Evolutionary conservation across 768 basidiomycete species (phyloP).

Genomic region (Mycena olivaceomarginata): DNA sequence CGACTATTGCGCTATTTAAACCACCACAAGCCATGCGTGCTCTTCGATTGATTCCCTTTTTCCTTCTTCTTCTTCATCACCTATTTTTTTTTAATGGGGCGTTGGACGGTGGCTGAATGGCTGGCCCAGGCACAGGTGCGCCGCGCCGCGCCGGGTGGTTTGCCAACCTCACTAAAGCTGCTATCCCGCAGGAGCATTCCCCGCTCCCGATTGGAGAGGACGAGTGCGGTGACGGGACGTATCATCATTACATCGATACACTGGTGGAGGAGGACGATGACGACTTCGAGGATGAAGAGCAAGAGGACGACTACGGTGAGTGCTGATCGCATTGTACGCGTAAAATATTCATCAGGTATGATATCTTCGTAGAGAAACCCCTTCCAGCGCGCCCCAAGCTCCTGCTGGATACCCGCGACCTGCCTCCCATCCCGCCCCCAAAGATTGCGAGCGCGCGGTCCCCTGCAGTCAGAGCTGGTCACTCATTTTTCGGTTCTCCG

Average conservation of each 20-base stretch:
- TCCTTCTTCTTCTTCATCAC: slow-evolving; percentile 13
- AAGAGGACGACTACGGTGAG: slow-evolving; percentile 10
- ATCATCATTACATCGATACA: neutral
- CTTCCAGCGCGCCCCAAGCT: slow-evolving; percentile 10
- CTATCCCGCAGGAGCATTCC: slow-evolving; percentile 3
- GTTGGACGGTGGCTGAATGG: slow-evolving; percentile 35
- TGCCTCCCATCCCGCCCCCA: slow-evolving; percentile 19
- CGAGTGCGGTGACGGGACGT: neutral
- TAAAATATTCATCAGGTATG: slow-evolving; percentile 8
- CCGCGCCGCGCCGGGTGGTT: neutral
- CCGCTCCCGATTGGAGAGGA: slow-evolving; percentile 18
- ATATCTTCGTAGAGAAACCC: slow-evolving; percentile 12
- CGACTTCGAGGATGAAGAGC: slow-evolving; percentile 6
- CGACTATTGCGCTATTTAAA: slow-evolving; percentile 1
- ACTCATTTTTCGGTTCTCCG: neutral
- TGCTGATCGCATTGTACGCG: neutral
- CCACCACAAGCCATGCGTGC: neutral
- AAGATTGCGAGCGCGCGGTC: neutral
- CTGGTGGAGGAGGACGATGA: slow-evolving; percentile 17
- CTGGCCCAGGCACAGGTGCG: slow-evolving; percentile 33
- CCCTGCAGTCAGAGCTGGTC: neutral
- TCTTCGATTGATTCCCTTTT: slow-evolving; percentile 35
- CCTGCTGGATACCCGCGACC: neutral
- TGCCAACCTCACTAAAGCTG: neutral
- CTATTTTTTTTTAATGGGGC: slow-evolving; percentile 26